Evolutionary conservation across 1,139 yeast species (phyloP).

Genomic region (Petasospora fabianii): DNA sequence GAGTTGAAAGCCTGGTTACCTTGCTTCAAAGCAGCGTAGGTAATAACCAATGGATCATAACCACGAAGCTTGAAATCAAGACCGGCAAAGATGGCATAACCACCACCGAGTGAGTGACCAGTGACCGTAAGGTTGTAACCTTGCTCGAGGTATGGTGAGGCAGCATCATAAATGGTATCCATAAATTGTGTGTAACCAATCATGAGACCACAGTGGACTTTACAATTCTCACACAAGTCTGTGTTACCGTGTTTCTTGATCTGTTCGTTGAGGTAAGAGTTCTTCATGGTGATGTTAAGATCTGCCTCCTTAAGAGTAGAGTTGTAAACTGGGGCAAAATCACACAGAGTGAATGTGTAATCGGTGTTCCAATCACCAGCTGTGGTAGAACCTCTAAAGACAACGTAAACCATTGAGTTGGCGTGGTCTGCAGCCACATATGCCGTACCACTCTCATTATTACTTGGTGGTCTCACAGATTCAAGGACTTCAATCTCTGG

Average conservation of each 20-base stretch:
- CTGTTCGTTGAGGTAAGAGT: slow-evolving; percentile 1
- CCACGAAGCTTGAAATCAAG: slow-evolving; percentile 54
- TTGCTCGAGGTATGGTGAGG: slow-evolving; percentile 33
- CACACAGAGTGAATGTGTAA: slow-evolving; percentile 31
- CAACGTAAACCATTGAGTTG: slow-evolving; percentile 37
- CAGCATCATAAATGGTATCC: slow-evolving; percentile 32
- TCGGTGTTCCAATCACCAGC: slow-evolving; percentile 58
- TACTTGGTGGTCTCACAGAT: slow-evolving; percentile 21
- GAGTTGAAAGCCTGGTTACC: slow-evolving; percentile 50
- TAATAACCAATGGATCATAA: slow-evolving; percentile 47
- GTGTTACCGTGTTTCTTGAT: slow-evolving; percentile 22
- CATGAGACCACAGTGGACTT: slow-evolving; percentile 55
- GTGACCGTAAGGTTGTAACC: slow-evolving; percentile 50
- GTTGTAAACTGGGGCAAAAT: slow-evolving; percentile 14
- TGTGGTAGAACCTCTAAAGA: slow-evolving; percentile 57
- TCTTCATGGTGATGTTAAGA: slow-evolving; percentile 7
- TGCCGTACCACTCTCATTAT: slow-evolving; percentile 39
- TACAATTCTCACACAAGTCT: slow-evolving; percentile 42
- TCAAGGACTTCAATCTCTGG: slow-evolving; percentile 11
- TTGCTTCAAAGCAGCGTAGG: slow-evolving; percentile 60
- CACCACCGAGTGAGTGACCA: slow-evolving; percentile 79
- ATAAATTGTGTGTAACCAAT: slow-evolving; percentile 39
- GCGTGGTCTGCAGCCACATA: slow-evolving; percentile 42
- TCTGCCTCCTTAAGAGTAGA: slow-evolving; percentile 6
- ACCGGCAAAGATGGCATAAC: slow-evolving; percentile 58